Evolutionary conservation across 176 grass and related monocot genomes (phyloP), one percentile per base, ranked within the genome.

Genomic region (Oryza glaberrima): DNA sequence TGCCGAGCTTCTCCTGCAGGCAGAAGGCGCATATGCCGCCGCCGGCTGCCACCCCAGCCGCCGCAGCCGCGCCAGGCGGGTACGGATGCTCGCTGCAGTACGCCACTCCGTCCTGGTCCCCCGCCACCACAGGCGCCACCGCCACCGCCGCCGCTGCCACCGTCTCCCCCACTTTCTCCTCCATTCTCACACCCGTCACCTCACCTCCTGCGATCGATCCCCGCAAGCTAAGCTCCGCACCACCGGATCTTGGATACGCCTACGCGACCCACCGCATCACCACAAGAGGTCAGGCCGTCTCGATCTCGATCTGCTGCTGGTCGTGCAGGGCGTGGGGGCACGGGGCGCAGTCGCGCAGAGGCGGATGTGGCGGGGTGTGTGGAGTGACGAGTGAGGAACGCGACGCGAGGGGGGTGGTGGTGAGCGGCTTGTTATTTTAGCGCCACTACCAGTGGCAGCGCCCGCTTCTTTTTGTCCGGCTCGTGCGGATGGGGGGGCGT

Each of bases 1-100:
- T 94, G 70, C 97, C 97, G 19, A 99, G 94, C 91, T 99, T 99
- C 90, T 99, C 97, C 83, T 99, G 97, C 61, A 99, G 91, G 73
- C 97, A 99, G 75, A 99, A 96, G 64, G 97, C 94, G 83, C 97
- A 99, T 77, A 99, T 95, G 80, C 94, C 97, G 1, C 88, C 90
- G 16, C 86, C 73, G 36, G 56, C 83, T 4, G 89, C 80, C 28
- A 84, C 63, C 25, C 85, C 93, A 0, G 91, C 87, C 13, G 84
- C 78, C 44, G 82, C 89, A 0, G 87, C 60, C 61, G 88, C 81
- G 30, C 89, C 94, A 6, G 85, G 89, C 9, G 91, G 92, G 90
- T 92, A 99, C 0, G 94, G 94, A 11, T 99, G 97, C 88, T 96
- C 93, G 88, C 88, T 94, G 81, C 97, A 99, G 79, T 94, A 88